Conservation (phyloP, 257 asterid genomes). For the Anisodus acutangulus region DNA sequence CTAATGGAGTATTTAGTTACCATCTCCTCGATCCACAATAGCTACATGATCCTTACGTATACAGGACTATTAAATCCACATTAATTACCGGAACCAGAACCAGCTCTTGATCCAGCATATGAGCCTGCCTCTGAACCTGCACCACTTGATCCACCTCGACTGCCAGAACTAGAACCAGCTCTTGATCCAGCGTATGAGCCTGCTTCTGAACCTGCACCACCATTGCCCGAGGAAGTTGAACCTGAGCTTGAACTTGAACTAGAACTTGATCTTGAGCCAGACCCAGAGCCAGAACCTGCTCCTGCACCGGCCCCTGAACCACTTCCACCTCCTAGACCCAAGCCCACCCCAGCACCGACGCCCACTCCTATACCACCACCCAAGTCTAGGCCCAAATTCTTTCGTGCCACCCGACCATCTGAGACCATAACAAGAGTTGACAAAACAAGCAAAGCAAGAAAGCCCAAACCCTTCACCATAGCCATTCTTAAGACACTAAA, state of each 20-base stretch:
- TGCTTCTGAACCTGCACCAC: conserved; percentile 59
- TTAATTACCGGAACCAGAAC: conserved; percentile 48
- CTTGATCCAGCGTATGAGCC: conserved; percentile 71
- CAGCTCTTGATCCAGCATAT: conserved; percentile 65
- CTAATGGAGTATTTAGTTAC: neutral
- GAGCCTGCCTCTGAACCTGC: conserved; percentile 71
- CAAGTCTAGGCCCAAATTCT: conserved; percentile 43
- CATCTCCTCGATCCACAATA: neutral
- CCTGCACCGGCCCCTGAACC: conserved; percentile 43
- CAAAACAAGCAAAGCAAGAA: conserved; percentile 35
- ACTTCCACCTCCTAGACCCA: conserved; percentile 43
- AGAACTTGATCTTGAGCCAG: conserved; percentile 35
- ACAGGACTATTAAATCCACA: neutral
- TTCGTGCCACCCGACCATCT: conserved; percentile 39
- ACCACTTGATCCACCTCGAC: conserved; percentile 26
- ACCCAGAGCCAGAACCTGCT: conserved; percentile 38
- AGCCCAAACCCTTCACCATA: conserved; percentile 25
- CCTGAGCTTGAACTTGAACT: conserved; percentile 39
- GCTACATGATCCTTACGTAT: neutral
- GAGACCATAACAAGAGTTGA: conserved; percentile 29
- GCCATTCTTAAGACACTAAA: conserved; percentile 12
- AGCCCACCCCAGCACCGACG: conserved; percentile 41
- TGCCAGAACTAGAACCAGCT: conserved; percentile 57
- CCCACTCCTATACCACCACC: conserved; percentile 42
- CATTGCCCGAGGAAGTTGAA: conserved; percentile 32